Evolutionary conservation across 805 yeast species (phyloP).

Genomic region (Yarrowia sp.): DNA sequence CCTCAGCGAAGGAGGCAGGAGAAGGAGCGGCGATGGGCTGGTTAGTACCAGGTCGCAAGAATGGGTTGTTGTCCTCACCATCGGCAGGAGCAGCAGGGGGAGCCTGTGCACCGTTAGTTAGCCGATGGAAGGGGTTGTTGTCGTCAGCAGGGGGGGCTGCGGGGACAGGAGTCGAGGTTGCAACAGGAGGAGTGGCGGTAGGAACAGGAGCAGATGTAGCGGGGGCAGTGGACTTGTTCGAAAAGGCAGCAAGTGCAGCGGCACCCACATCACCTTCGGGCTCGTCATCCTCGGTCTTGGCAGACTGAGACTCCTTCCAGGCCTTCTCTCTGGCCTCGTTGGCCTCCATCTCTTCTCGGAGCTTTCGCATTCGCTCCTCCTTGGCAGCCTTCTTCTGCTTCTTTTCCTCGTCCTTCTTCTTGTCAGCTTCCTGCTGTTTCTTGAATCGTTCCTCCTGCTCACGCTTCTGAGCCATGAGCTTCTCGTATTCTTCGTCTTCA

Average conservation of each 20-base stretch:
- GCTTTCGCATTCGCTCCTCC: conserved; percentile 27
- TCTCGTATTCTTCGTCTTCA: conserved; percentile 41
- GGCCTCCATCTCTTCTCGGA: conserved; percentile 32
- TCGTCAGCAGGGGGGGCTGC: conserved; percentile 27
- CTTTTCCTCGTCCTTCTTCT: conserved; percentile 21
- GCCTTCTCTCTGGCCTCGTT: conserved; percentile 35
- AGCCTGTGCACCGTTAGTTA: conserved; percentile 18
- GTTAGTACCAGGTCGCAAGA: conserved; percentile 24
- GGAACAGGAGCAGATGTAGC: conserved; percentile 14
- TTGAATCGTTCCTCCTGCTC: conserved; percentile 32
- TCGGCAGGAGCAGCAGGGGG: not conserved
- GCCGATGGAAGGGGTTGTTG: conserved; percentile 32
- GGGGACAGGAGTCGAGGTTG: conserved; percentile 25
- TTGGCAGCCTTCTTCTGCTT: conserved; percentile 18
- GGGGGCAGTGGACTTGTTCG: conserved; percentile 2
- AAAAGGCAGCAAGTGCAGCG: conserved; percentile 9
- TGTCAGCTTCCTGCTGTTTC: conserved; percentile 29
- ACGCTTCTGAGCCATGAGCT: conserved; percentile 32
- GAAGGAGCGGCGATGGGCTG: conserved; percentile 28
- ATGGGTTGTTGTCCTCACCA: conserved; percentile 10
- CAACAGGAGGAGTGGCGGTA: conserved; percentile 10
- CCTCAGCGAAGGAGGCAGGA: conserved; percentile 26
- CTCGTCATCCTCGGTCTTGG: conserved; percentile 31
- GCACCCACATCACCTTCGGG: not conserved
- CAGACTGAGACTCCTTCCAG: conserved; percentile 29